Evolutionary conservation across 2,329 filamentous ascomycete genomes (phyloP).

Genomic region (Thelonectria blattea): DNA sequence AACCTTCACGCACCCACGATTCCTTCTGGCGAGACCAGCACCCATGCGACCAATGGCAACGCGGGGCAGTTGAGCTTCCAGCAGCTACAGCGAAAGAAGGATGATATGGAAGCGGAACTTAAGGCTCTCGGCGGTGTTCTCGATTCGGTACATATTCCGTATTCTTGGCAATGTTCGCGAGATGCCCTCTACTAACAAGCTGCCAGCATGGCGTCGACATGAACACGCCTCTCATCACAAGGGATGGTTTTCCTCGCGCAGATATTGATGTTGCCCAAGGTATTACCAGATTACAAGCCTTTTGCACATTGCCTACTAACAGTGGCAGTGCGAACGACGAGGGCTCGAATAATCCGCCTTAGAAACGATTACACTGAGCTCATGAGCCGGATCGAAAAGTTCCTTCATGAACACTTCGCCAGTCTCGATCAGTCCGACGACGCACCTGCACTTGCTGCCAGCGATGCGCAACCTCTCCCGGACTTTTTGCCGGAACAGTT

Average conservation of each 20-base stretch:
- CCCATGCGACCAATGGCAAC: constrained; percentile 64
- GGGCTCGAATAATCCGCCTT: constrained; percentile 85
- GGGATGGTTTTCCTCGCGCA: constrained; percentile 89
- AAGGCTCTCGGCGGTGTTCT: constrained; percentile 83
- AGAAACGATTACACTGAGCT: constrained; percentile 93
- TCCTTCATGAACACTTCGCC: constrained; percentile 91
- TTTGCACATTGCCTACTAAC: constrained; percentile 24
- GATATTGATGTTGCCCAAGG: constrained; percentile 96
- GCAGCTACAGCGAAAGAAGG: constrained; percentile 85
- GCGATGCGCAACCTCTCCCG: constrained; percentile 38
- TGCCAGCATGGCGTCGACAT: constrained; percentile 88
- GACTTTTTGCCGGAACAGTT: constrained; percentile 38
- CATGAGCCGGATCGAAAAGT: constrained; percentile 82
- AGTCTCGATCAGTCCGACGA: constrained; percentile 61
- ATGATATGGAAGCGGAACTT: constrained; percentile 84
- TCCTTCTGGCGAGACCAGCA: constrained; percentile 76
- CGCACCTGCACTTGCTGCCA: constrained; percentile 21
- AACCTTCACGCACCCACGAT: constrained; percentile 65
- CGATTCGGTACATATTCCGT: constrained; percentile 73
- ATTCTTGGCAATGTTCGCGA: constrained; percentile 5
- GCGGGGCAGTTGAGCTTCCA: constrained; percentile 71
- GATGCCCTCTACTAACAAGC: constrained; percentile 28
- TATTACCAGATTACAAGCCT: constrained; percentile 50
- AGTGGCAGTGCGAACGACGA: constrained; percentile 83
- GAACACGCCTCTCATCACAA: constrained; percentile 84